Evolutionary conservation across 176 grass and related monocot genomes (phyloP).

Genomic region (Zoysia japonica): DNA sequence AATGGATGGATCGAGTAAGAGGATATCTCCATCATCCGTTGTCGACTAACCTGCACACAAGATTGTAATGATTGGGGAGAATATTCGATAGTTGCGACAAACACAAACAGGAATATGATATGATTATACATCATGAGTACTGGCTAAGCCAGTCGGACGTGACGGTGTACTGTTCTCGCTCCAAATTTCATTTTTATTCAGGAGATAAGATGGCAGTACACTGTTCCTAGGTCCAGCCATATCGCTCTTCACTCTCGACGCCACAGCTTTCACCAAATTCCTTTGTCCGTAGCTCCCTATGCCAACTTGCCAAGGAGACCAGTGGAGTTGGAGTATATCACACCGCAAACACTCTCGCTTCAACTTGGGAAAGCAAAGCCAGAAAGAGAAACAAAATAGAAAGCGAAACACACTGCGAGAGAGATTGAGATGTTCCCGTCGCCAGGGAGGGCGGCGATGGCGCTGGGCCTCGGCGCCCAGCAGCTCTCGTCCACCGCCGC

Average conservation of each 20-base stretch:
- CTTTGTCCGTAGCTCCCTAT: conserved; percentile 32
- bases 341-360: not conserved
- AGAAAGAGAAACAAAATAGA: conserved; percentile 26
- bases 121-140: not conserved
- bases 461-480: conserved; percentile 21
- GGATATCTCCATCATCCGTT: too few relatives aligned
- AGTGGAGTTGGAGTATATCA: not conserved
- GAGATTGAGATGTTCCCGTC: conserved; percentile 47
- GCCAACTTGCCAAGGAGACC: too few relatives aligned
- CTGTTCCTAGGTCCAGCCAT: conserved; percentile 18
- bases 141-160: not conserved
- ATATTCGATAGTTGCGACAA: not conserved
- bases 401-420: not conserved
- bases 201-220: conserved; percentile 3
- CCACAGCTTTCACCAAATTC: conserved; percentile 38
- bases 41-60: too few relatives aligned
- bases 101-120: not conserved
- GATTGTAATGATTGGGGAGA: not conserved
- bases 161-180: not conserved
- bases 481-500: not conserved
- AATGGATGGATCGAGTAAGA: too few relatives aligned
- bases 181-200: not conserved
- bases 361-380: conserved; percentile 16
- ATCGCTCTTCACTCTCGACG: not conserved
- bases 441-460: conserved; percentile 48